These are phyloP conservation scores for Lyophyllum decastes DNA, from an alignment of 768 basidiomycete genomes.

Conservation along the genomic window DNA sequence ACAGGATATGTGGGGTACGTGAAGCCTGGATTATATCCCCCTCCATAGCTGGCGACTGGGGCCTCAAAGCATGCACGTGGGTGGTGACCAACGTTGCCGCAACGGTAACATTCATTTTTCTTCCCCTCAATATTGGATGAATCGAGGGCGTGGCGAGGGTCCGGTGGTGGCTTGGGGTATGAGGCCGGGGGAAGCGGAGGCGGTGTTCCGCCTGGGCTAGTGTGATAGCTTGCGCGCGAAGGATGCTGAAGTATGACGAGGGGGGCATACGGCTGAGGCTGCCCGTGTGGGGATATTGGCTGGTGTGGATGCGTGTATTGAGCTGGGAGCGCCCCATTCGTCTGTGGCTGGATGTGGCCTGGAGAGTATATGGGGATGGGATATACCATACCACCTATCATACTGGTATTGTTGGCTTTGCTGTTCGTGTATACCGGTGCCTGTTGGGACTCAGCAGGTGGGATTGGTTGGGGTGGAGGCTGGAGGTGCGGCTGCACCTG, in stretches of 20 bases:
- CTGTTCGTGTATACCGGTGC: not conserved
- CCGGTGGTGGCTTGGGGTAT: too few species aligned
- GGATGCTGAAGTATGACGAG: not conserved
- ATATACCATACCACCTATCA: slow-evolving; percentile 3
- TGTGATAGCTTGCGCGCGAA: not conserved
- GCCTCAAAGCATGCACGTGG: not conserved
- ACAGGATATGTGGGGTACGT: not conserved
- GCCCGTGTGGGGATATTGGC: not conserved
- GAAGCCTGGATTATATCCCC: not conserved
- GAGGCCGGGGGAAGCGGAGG: slow-evolving; percentile 1
- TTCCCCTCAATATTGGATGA: not conserved
- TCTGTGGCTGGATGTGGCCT: not conserved
- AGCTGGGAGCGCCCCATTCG: not conserved
- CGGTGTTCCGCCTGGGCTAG: not conserved
- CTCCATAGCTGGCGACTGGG: not conserved
- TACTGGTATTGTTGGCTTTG: not conserved
- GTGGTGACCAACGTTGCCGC: not conserved
- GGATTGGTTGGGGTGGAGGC: slow-evolving; percentile 9
- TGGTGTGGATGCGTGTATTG: not conserved
- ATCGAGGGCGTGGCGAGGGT: too few species aligned
- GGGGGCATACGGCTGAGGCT: not conserved
- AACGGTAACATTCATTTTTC: not conserved
- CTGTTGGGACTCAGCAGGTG: slow-evolving; percentile 1
- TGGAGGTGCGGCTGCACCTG: slow-evolving; percentile 17
- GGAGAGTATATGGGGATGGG: slow-evolving; percentile 10